Evolutionary conservation across 2,329 filamentous ascomycete species (phyloP).

Genomic region (Alternaria tenuissima): DNA sequence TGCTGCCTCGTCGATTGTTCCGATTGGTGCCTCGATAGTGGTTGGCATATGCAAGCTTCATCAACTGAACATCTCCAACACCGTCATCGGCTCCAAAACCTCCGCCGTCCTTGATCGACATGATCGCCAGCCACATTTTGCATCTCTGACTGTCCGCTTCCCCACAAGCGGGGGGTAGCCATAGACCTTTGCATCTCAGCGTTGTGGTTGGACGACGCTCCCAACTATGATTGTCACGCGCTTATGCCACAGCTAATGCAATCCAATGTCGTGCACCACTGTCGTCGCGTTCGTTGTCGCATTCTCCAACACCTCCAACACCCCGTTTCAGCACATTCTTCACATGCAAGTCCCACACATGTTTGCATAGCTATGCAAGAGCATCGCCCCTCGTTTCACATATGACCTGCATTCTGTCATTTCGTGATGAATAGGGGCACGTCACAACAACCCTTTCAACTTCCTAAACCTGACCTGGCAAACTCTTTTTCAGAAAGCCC

Average conservation of each 20-base stretch:
- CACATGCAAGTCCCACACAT: neutral
- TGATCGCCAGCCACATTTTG: constrained; percentile 6
- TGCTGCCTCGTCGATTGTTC: neutral
- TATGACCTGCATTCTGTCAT: neutral
- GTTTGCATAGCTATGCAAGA: too few species aligned
- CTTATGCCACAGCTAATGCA: neutral
- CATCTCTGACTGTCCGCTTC: neutral
- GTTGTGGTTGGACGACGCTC: neutral
- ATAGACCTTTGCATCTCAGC: neutral
- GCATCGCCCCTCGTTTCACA: too few species aligned
- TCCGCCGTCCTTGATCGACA: constrained; percentile 2
- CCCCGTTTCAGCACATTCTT: neutral
- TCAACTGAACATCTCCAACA: neutral
- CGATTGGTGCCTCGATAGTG: neutral
- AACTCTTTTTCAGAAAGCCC: neutral
- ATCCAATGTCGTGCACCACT: neutral
- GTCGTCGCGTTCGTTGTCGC: neutral
- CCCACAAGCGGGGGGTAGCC: neutral
- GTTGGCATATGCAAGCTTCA: neutral
- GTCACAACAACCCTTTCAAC: neutral
- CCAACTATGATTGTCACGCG: neutral
- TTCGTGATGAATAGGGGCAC: neutral
- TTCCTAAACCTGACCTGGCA: neutral
- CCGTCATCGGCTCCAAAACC: neutral
- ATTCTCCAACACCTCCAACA: neutral